These are phyloP conservation scores for Lactarius trivialis DNA, from an alignment of 768 basidiomycete genomes.

Conservation along the genomic window DNA sequence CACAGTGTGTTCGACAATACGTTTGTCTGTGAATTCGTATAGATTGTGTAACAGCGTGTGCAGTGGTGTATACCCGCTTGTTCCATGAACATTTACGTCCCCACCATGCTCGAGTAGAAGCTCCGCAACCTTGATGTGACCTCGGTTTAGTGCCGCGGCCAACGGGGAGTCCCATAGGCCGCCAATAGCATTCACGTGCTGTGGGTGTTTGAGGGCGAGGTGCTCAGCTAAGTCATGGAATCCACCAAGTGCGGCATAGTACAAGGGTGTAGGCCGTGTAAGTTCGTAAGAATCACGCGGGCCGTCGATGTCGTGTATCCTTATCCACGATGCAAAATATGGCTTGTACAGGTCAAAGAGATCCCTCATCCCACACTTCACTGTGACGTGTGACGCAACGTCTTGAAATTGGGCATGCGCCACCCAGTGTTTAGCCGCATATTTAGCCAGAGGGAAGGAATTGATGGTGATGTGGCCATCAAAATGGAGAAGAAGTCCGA, in stretches of 20 bases:
- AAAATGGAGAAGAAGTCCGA: background rate
- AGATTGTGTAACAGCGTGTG: too few species aligned
- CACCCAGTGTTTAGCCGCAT: background rate
- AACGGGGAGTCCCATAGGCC: background rate
- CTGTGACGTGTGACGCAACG: background rate
- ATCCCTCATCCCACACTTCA: background rate
- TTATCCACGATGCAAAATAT: background rate
- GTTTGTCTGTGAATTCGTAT: too few species aligned
- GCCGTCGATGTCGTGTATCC: background rate
- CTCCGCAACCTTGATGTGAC: background rate
- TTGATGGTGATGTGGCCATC: background rate
- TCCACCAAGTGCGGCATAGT: background rate
- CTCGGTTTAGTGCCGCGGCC: background rate
- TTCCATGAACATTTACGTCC: background rate
- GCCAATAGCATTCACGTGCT: background rate
- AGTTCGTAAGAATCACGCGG: too few species aligned
- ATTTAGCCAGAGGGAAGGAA: background rate
- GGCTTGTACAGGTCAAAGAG: background rate
- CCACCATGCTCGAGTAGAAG: background rate
- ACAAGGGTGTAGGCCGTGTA: background rate
- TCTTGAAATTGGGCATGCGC: too few species aligned
- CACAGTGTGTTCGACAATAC: background rate
- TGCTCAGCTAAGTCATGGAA: background rate
- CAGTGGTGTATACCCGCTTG: background rate
- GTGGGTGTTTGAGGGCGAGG: background rate